Evolutionary conservation across 441 rosid genomes (phyloP).

Genomic region (Geranium incanum): DNA sequence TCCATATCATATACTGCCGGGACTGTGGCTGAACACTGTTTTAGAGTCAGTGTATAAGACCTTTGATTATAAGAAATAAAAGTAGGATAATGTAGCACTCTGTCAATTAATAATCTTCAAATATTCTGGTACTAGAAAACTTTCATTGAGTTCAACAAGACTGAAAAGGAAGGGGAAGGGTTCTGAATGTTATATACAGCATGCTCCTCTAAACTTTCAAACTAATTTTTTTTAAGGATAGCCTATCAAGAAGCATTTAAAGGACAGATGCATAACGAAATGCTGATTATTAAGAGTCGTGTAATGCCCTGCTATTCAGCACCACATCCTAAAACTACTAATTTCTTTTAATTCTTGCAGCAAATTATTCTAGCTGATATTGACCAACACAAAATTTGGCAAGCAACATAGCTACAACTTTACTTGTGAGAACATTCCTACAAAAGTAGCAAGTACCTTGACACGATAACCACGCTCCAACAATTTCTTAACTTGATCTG

Average conservation of each 20-base stretch:
- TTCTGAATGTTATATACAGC: background rate
- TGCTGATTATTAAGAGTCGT: background rate
- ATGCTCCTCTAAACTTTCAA: background rate
- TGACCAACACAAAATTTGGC: background rate
- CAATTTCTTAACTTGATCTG: constrained; percentile 50
- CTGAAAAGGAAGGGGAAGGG: background rate
- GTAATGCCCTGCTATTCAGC: background rate
- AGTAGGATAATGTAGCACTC: background rate
- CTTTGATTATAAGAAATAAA: background rate
- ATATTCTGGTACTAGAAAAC: background rate
- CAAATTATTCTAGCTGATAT: background rate
- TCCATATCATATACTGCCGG: constrained; percentile 29
- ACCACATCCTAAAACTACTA: background rate
- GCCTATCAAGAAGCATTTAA: background rate
- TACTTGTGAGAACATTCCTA: background rate
- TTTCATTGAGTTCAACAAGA: background rate
- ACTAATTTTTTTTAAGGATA: background rate
- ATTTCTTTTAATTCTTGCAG: too few relatives aligned
- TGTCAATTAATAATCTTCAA: background rate
- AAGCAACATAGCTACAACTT: background rate
- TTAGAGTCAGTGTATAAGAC: constrained; percentile 18
- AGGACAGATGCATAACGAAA: background rate
- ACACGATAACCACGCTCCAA: constrained; percentile 85
- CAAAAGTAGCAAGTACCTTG: constrained; percentile 45
- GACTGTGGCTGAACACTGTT: constrained; percentile 61